phyloP scores from a whole-genome alignment of 768 basidiomycete genomes.

The Mycena belliarum region DNA sequence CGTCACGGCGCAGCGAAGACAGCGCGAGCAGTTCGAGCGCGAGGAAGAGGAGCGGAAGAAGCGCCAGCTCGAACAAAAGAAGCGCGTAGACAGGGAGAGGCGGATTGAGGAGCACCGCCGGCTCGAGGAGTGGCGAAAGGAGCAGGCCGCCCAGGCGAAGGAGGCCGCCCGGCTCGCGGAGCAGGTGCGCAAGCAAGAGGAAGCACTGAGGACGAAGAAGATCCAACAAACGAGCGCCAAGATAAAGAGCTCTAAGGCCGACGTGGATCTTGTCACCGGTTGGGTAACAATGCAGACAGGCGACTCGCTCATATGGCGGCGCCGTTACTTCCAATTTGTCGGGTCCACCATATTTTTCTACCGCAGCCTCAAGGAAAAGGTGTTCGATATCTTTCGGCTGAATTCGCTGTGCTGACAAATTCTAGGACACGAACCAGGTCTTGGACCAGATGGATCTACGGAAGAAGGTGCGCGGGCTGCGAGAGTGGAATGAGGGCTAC shows the following conservation, averaged over 20 bases:
- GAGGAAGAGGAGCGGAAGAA: constrained; percentile 48
- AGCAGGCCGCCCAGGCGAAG: constrained; percentile 46
- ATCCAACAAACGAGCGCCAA: constrained; percentile 49
- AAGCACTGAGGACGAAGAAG: constrained; percentile 44
- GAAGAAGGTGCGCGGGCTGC: constrained; percentile 45
- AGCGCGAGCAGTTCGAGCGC: constrained; percentile 40
- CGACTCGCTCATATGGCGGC: constrained; percentile 58
- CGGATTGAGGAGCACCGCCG: constrained; percentile 51
- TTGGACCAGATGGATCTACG: constrained; percentile 49
- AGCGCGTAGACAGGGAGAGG: constrained; percentile 38
- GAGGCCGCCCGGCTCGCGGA: constrained; percentile 47
- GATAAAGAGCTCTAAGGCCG: constrained; percentile 38
- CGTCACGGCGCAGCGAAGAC: constrained; percentile 38
- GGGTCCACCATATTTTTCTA: constrained; percentile 50
- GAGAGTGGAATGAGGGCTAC: constrained; percentile 68
- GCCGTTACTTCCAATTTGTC: constrained; percentile 62
- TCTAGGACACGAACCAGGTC: constrained; percentile 39
- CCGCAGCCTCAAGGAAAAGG: constrained; percentile 50
- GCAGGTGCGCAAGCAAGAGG: constrained; percentile 41
- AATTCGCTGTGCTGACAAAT: background rate
- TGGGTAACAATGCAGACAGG: constrained; percentile 65
- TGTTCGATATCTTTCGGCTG: background rate
- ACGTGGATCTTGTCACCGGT: constrained; percentile 41
- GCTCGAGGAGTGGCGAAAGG: constrained; percentile 53
- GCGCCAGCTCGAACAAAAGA: constrained; percentile 49